Base-by-base conservation (phyloP, 2,329 filamentous ascomycete genomes). In the Ustulina deusta region DNA sequence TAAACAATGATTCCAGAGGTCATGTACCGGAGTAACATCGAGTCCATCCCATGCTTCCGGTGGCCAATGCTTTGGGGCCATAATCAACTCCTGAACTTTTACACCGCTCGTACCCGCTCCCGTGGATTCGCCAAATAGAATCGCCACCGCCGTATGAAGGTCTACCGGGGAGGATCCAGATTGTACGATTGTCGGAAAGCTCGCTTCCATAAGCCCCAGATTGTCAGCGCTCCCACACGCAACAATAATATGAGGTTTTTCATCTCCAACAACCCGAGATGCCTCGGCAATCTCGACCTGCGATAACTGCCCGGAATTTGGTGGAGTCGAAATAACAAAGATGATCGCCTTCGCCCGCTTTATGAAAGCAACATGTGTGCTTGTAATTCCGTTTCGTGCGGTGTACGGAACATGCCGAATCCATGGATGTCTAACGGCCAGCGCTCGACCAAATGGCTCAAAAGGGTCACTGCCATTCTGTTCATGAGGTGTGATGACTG, bases 341-440 rank as follows among this genome's bases (percentile, higher is more conserved):
- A 93, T 78, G 40, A 92, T 81, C 1, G 84, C 83, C 54, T 84
- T 85, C 3, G 89, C 89, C 63, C 86, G 81, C 64, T 83, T 84
- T 61, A 93, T 84, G 73, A 91, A 91, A 59, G 84, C 84, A 56
- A 85, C 80, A 78, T 94, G 89, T 51, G 87, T 84, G 25, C 84
- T 83, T 2, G 89, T 91, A 76, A 93, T 88, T 48, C 90, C 90
- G 65, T 83, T 79, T 60, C 84, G 83, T 54, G 88, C 86, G 5
- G 89, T 87, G 74, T 93, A 94, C 6, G 92, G 91, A 49, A 93
- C 87, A 76, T 94, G 92, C 22, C 90, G 87, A 68, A 94, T 83
- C 77, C 83, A 84, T 2, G 84, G 80, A 74, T 91, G 89, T 71
- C 86, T 83, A 56, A 79, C 81, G 56, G 88, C 86, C 56, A 94